Conservation (phyloP, 768 basidiomycete species). For the Podaxis sp. region DNA sequence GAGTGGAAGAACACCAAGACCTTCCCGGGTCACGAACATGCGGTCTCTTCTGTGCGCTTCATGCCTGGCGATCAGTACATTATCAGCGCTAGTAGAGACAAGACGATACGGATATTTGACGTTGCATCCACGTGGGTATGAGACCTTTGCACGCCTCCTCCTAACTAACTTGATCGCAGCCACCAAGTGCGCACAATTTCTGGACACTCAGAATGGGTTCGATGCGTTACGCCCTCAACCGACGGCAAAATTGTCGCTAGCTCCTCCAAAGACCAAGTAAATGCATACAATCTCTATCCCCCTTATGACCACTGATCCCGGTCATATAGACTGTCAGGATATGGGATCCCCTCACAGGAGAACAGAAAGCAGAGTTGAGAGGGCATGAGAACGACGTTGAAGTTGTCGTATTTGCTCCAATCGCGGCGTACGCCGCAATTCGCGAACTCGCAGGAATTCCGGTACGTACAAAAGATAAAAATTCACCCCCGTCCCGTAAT, state of each 20-base stretch:
- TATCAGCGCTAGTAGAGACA: conserved; percentile 84
- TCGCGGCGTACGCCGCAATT: conserved; percentile 69
- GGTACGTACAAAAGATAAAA: conserved; percentile 33
- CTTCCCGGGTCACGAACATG: conserved; percentile 86
- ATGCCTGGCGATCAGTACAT: conserved; percentile 80
- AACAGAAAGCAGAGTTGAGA: conserved; percentile 76
- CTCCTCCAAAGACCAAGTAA: conserved; percentile 84
- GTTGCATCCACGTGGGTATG: conserved; percentile 73
- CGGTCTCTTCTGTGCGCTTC: conserved; percentile 82
- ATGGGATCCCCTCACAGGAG: conserved; percentile 69
- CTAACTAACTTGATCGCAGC: conserved; percentile 30
- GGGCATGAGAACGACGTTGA: conserved; percentile 89
- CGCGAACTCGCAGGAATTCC: conserved; percentile 71
- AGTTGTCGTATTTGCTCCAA: conserved; percentile 75
- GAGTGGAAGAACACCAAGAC: conserved; percentile 90
- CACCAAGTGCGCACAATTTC: conserved; percentile 72
- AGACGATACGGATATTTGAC: conserved; percentile 83
- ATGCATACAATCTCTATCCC: conserved; percentile 17
- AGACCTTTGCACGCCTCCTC: not conserved
- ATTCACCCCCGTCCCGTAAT: conserved; percentile 9
- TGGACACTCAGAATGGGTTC: conserved; percentile 86
- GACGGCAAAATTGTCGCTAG: conserved; percentile 76
- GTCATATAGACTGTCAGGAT: conserved; percentile 63
- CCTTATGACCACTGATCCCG: conserved; percentile 18
- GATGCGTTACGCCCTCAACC: conserved; percentile 56